Evolutionary conservation across 2,329 filamentous ascomycete genomes (phyloP), one percentile per base, ranked within the genome.

Genomic region (Cercospora janseana): DNA sequence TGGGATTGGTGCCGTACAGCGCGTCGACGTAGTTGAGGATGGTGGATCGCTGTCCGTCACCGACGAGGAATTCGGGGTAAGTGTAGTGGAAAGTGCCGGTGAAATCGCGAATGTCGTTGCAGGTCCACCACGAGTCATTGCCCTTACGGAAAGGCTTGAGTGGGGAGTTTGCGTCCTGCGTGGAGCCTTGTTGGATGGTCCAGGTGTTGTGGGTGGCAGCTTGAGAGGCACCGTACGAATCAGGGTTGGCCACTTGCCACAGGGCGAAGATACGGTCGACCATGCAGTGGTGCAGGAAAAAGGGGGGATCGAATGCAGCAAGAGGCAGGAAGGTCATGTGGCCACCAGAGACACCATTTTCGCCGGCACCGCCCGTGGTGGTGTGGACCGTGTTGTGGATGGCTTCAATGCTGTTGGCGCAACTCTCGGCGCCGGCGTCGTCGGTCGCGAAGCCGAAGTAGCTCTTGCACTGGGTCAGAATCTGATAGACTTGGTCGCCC

Each of bases 251-350:
- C 1, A 78, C 74, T 70, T 93, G 87, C 87, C 87, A 94, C 56
- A 94, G 78, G 21, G 87, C 81, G 57, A 89, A 81, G 27, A 87
- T 69, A 4, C 88, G 81, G 63, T 94, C 88, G 6, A 88, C 79
- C 68, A 87, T 90, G 58, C 49, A 50, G 61, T 92, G 88, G 62
- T 92, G 87, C 5, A 92, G 70, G 69, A 85, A 87, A 69, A 92
- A 91, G 12, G 87, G 71, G 0, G 88, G 88, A 63, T 94, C 88
- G 64, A 88, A 93, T 0, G 85, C 79, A 2, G 87, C 46, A 13
- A 87, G 60, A 83, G 85, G 18, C 81, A 83, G 81, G 67, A 80
- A 86, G 41, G 78, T 80, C 80, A 87, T 86, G 61, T 88, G 85
- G 3, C 86, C 85, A 43, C 52, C 54, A 16, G 47, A 51, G 16